phyloP scores from a whole-genome alignment of 78 protist genomes.

The Dictyostelium firmibasis region DNA sequence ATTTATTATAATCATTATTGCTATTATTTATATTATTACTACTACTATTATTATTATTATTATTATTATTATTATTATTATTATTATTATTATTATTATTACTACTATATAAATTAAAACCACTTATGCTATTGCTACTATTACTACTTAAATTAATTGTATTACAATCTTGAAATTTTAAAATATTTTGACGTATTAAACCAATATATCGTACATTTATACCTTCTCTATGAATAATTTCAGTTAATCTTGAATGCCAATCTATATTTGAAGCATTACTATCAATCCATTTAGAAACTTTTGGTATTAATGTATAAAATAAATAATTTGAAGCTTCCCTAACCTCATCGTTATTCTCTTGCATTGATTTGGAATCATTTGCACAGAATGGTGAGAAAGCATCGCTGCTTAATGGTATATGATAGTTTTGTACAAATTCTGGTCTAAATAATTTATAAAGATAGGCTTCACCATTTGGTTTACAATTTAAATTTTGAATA shows the following conservation, averaged over 20 bases:
- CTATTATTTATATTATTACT: too few species aligned
- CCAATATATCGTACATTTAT: slow-evolving; percentile 80
- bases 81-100: too few species aligned
- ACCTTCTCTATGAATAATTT: slow-evolving; percentile 76
- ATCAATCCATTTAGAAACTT: slow-evolving; percentile 58
- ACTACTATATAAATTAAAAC: too few species aligned
- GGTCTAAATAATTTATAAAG: slow-evolving; percentile 78
- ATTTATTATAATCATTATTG: not conserved
- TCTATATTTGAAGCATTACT: not conserved
- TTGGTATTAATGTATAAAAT: slow-evolving; percentile 5
- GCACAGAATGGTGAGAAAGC: slow-evolving; percentile 75
- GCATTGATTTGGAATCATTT: not conserved
- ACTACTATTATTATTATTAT: not conserved
- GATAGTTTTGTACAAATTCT: slow-evolving; percentile 80
- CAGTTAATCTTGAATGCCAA: slow-evolving; percentile 65
- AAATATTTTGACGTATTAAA: slow-evolving; percentile 27
- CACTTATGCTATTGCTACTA: too few species aligned
- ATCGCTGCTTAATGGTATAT: slow-evolving; percentile 54
- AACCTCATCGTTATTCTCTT: slow-evolving; percentile 28
- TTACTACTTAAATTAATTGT: too few species aligned
- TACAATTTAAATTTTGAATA: not conserved
- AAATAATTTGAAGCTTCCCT: slow-evolving; percentile 49
- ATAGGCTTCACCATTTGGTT: slow-evolving; percentile 20
- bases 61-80: not conserved
- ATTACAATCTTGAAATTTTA: not conserved